These are phyloP conservation scores for Aspergillus ibericus DNA, from an alignment of 2,329 filamentous ascomycete species.

Conservation along the genomic window DNA sequence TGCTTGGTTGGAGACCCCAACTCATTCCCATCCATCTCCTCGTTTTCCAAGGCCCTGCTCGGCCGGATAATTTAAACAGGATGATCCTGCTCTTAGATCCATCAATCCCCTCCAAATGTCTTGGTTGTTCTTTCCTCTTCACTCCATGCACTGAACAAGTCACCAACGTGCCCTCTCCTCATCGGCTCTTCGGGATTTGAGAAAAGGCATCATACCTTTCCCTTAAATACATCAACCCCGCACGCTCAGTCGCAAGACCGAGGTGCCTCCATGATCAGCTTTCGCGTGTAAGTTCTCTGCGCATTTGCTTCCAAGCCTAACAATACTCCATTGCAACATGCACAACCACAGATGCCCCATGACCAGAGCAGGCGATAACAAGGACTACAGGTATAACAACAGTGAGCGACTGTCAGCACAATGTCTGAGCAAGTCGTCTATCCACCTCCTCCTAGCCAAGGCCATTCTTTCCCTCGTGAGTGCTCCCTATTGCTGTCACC, in stretches of 20 bases:
- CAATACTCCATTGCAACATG: no score
- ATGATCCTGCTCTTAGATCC: not conserved
- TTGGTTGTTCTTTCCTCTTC: not conserved
- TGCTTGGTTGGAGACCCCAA: not conserved
- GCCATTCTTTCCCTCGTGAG: slow-evolving; percentile 19
- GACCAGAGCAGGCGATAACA: no score
- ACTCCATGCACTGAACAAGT: not conserved
- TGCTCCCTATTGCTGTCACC: not conserved
- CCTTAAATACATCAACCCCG: not conserved
- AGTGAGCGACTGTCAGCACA: not conserved
- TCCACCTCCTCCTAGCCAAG: slow-evolving; percentile 27
- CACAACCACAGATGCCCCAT: no score
- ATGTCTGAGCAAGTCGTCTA: slow-evolving; percentile 19
- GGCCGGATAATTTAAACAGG: not conserved
- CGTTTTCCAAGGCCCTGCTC: not conserved
- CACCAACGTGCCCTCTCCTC: not conserved
- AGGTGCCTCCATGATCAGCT: no score
- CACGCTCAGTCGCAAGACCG: no score
- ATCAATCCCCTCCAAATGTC: not conserved
- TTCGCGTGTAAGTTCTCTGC: no score
- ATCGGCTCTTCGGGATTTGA: not conserved
- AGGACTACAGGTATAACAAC: no score
- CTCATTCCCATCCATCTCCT: not conserved
- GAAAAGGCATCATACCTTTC: not conserved
- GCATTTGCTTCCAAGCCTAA: no score